Evolutionary conservation across 108 stramenopile genomes (phyloP).

Genomic region (Stephanodiscus triporus): DNA sequence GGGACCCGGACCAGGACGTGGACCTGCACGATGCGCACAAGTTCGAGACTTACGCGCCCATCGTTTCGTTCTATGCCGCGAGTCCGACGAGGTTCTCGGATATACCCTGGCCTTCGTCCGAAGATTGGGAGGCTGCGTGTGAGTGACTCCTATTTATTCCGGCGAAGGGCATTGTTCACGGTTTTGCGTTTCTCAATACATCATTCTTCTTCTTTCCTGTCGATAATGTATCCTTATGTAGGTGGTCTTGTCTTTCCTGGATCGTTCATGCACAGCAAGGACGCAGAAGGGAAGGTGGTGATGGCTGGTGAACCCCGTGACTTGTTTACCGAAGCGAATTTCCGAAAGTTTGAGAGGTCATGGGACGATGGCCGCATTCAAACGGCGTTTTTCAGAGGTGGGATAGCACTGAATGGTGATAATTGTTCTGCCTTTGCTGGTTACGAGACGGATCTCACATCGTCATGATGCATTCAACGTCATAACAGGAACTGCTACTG

Average conservation of each 20-base stretch:
- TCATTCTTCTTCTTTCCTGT: neutral
- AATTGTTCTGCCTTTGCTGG: no score
- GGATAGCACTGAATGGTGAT: neutral
- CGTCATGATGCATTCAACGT: neutral
- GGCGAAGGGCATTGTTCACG: slow-evolving; percentile 24
- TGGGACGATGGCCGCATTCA: slow-evolving; percentile 94
- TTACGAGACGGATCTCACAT: neutral
- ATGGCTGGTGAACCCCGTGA: slow-evolving; percentile 90
- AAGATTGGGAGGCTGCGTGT: slow-evolving; percentile 99
- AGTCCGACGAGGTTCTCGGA: slow-evolving; percentile 91
- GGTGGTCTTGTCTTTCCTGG: slow-evolving; percentile 81
- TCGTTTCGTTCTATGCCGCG: slow-evolving; percentile 95
- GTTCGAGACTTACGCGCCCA: slow-evolving; percentile 94
- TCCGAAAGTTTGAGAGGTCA: slow-evolving; percentile 91
- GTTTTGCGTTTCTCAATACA: neutral
- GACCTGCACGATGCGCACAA: slow-evolving; percentile 80
- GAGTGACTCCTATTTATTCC: slow-evolving; percentile 65
- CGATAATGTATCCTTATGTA: slow-evolving; percentile 17
- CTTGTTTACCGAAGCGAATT: slow-evolving; percentile 97
- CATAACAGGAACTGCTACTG: slow-evolving; percentile 92
- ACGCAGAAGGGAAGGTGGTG: slow-evolving; percentile 68
- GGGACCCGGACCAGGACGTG: slow-evolving; percentile 94
- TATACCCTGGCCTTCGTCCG: slow-evolving; percentile 98
- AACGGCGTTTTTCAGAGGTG: slow-evolving; percentile 95
- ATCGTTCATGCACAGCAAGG: slow-evolving; percentile 77